Conservation (phyloP, 257 asterid species). For the Parsonsia alboflavescens region DNA sequence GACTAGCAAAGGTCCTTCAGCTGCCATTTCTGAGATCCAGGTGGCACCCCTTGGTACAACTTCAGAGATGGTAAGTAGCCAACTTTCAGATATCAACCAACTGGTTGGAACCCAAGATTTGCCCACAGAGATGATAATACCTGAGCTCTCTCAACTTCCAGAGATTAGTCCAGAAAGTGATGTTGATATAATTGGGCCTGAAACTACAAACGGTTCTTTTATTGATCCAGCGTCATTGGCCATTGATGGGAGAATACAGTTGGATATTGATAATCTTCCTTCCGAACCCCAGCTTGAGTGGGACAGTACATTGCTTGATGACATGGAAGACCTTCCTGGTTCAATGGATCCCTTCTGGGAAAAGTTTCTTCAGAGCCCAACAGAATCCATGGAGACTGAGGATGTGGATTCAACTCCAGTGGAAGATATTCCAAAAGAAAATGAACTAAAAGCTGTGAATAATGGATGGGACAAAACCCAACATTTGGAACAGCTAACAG, state of each 20-base stretch:
- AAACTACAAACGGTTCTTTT: slow-evolving; percentile 25
- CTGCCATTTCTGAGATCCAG: slow-evolving; percentile 36
- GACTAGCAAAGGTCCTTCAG: slow-evolving; percentile 22
- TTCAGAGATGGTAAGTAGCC: slow-evolving; percentile 26
- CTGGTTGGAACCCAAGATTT: slow-evolving; percentile 33
- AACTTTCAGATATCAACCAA: slow-evolving; percentile 23
- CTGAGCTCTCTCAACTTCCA: slow-evolving; percentile 44
- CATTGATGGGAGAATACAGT: slow-evolving; percentile 26
- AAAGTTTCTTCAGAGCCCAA: slow-evolving; percentile 61
- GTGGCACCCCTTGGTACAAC: slow-evolving; percentile 28
- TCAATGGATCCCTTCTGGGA: slow-evolving; percentile 82
- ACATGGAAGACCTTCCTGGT: slow-evolving; percentile 62
- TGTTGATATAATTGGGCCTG: slow-evolving; percentile 36
- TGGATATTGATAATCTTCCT: slow-evolving; percentile 48
- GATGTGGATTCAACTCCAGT: slow-evolving; percentile 22
- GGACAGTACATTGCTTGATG: slow-evolving; percentile 55
- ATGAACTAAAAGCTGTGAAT: slow-evolving; percentile 32
- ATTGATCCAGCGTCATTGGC: slow-evolving; percentile 39
- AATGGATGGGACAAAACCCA: slow-evolving; percentile 59
- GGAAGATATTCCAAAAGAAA: slow-evolving; percentile 38
- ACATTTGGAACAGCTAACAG: slow-evolving; percentile 63
- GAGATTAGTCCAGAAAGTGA: slow-evolving; percentile 38
- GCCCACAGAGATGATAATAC: slow-evolving; percentile 41
- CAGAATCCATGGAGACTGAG: slow-evolving; percentile 32
- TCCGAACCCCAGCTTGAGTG: slow-evolving; percentile 54